Base-by-base conservation (phyloP, 2,329 filamentous ascomycete genomes). In the Sporothrix dimorphospora region DNA sequence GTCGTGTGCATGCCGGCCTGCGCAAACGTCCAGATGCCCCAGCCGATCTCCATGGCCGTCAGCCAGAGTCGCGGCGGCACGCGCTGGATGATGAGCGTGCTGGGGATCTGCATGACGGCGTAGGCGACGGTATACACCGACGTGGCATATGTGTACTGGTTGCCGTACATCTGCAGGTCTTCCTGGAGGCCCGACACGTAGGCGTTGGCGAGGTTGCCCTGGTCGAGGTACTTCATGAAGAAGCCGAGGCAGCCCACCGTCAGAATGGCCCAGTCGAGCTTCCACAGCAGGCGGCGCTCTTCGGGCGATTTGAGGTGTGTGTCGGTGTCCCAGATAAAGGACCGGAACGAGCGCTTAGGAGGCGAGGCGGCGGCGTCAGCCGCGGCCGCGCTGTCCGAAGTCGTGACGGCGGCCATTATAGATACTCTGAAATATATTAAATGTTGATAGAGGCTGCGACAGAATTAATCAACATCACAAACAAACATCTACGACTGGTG, bases 221-320 rank as follows among this genome's bases (percentile, higher is more conserved):
- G 85, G 74, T 88, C 86, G 7, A 89, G 83, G 72, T 88, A 86
- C 77, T 87, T 88, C 57, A 63, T 63, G n/a, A 63, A 63, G 38
- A 63, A 63, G 34, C 57, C 57, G 5, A 63, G 57, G 16, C 57
- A 63, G 34, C 57, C 57, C 34, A 63, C 57, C 4, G 57, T 42
- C 57, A 63, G 38, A 21, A 63, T 42, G 19, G 57, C 57, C 57
- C 34, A 63, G 34, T 63, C 57, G 19, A 63, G 57, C 57, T 63
- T 63, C 34, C 57, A 24, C 12, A 63, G 57, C 19, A 63, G 57
- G 9, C 30, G 57, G 57, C 57, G 57, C n/a, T 63, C 57, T 68
- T 68, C 65, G 45, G 65, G 65, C 3, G 45, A 38, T 19, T 68
- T 68, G 27, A 68, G 42, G 47, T 68, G 65, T 21, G 65, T 68